These are phyloP conservation scores for Fusarium citri DNA, from an alignment of 2,329 filamentous ascomycete species.

Conservation along the genomic window DNA sequence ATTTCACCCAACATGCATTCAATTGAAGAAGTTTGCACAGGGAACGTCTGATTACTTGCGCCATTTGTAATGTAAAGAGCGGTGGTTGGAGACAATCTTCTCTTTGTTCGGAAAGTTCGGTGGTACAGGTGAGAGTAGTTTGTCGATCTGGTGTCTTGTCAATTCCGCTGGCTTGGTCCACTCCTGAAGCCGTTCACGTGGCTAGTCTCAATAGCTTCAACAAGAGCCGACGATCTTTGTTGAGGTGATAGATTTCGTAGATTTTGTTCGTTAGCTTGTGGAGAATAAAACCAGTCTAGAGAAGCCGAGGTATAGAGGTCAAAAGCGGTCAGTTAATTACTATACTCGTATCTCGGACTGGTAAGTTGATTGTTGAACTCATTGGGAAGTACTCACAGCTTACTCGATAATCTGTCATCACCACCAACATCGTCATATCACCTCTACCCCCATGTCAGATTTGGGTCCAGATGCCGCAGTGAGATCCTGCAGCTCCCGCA, in stretches of 20 bases:
- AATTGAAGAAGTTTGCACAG: constrained; percentile 1
- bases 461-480: constrained; percentile 30
- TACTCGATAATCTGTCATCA: neutral
- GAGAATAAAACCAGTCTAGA: neutral
- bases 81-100: constrained; percentile 31
- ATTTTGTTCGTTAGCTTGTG: neutral
- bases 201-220: constrained; percentile 11
- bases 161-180: constrained; percentile 25
- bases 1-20: neutral
- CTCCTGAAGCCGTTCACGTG: constrained; percentile 20
- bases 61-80: constrained; percentile 29
- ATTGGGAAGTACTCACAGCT: neutral
- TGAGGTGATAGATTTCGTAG: constrained; percentile 9
- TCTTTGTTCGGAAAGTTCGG: constrained; percentile 14
- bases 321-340: neutral
- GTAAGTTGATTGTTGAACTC: neutral
- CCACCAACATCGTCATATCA: neutral
- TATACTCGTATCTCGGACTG: neutral
- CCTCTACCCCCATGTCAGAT: constrained; percentile 22
- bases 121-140: constrained; percentile 3
- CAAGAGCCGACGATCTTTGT: constrained; percentile 21
- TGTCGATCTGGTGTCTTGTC: constrained; percentile 37
- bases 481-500: constrained; percentile 38
- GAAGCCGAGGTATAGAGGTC: neutral
- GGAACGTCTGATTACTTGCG: constrained; percentile 14